Conservation (phyloP, 2,329 filamentous ascomycete species). For the Metarhizium rileyi region DNA sequence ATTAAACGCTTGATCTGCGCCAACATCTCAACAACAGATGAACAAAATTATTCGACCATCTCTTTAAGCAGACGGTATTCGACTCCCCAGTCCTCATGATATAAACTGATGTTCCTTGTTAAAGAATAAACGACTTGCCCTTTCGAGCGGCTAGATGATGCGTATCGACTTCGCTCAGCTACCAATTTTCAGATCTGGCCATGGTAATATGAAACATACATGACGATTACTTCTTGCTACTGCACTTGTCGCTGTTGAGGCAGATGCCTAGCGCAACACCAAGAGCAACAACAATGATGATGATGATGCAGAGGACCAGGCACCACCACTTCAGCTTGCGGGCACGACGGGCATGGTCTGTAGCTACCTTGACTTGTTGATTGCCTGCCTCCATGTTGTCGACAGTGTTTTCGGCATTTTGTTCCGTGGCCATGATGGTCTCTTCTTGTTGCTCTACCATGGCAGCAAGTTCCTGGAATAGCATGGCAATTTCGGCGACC, state of each 20-base stretch:
- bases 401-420: slow-evolving; percentile 55
- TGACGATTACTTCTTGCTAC: background rate
- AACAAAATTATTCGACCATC: background rate
- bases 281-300: slow-evolving; percentile 44
- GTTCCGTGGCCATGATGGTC: slow-evolving; percentile 50
- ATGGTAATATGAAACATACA: background rate
- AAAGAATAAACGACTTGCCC: background rate
- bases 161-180: background rate
- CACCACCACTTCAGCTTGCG: slow-evolving; percentile 80
- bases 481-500: slow-evolving; percentile 55
- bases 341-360: slow-evolving; percentile 53
- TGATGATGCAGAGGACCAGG: slow-evolving; percentile 49
- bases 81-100: background rate
- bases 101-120: background rate
- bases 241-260: slow-evolving; percentile 19
- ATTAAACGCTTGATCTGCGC: background rate
- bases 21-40: background rate
- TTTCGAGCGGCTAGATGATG: background rate
- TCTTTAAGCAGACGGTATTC: background rate
- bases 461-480: slow-evolving; percentile 68
- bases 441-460: slow-evolving; percentile 64
- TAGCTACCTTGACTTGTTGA: slow-evolving; percentile 57
- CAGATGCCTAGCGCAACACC: slow-evolving; percentile 45
- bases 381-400: slow-evolving; percentile 61
- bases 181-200: background rate